Evolutionary conservation across 352 stramenopile genomes (phyloP).

Genomic region (Globisporangium carolinianum): DNA sequence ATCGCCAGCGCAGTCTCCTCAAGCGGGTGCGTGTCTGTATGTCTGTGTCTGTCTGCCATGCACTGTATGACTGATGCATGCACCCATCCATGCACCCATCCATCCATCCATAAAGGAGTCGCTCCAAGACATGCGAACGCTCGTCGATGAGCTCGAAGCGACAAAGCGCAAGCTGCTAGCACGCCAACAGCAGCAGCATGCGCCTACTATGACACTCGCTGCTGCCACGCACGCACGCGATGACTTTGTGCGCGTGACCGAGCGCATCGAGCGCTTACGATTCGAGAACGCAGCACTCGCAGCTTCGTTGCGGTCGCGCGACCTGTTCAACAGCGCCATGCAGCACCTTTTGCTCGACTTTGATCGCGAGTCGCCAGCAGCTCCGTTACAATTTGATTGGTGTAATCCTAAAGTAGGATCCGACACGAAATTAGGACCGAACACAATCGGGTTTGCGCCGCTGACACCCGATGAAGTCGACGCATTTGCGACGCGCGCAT

Average conservation of each 20-base stretch:
- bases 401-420: no score
- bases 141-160: constrained; percentile 36
- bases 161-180: constrained; percentile 32
- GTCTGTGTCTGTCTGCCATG: not conserved
- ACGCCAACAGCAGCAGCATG: not conserved
- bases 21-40: constrained; percentile 27
- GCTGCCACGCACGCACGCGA: constrained; percentile 6
- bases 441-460: constrained; percentile 22
- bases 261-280: constrained; percentile 39
- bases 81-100: no score
- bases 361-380: constrained; percentile 2
- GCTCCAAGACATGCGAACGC: constrained; percentile 41
- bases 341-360: constrained; percentile 53
- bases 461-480: constrained; percentile 27
- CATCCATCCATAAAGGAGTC: constrained; percentile 19
- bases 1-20: constrained; percentile 44
- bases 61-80: not conserved
- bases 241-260: constrained; percentile 35
- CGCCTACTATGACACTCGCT: no score
- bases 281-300: constrained; percentile 37
- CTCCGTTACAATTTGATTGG: no score
- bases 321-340: constrained; percentile 41
- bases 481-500: constrained; percentile 18
- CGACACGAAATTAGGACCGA: no score
- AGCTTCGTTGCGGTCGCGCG: constrained; percentile 28